Base-by-base conservation (phyloP, 345 rosid genomes). In the Dovyalis caffra region DNA sequence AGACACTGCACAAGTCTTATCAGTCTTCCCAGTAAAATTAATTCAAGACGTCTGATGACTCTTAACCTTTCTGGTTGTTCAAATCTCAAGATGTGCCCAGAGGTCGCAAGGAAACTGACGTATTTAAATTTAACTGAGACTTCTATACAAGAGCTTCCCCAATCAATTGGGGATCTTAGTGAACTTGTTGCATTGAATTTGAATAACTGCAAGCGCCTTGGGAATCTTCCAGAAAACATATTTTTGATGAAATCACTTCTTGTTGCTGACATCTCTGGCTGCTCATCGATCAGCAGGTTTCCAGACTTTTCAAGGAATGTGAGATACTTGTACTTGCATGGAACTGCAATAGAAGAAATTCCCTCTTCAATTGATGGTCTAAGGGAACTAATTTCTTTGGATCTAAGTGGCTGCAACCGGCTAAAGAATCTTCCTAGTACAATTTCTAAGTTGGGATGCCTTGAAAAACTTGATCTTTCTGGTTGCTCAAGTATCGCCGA, bases 51-150 rank as follows among this genome's bases (percentile, higher is more conserved):
- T 34, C 72, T 77, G 10, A 23, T 16, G 31, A 64, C 23, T 28
- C 71, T 77, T 6, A 34, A 33, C 66, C 80, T 77, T 34, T 26
- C 58, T 5, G 40, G 51, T 6, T 78, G 77, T 26, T 49, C 73
- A 26, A 60, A 26, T 47, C 66, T 78, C 31, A 21, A 31, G 23
- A 16, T 4, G 20, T 35, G 23, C 38, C 66, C 66, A 11, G 66
- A 73, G 33, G 20, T 38, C 18, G 15, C 70, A 45, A 15, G n/a
- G 45, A 69, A 35, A n/a, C 0, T 73, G 5, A 38, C 29, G 4
- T 68, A 73, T 11, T 68, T 78, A 64, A 56, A 66, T 63, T 58
- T 72, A 10, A 67, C 28, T 37, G 66, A 31, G 34, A 66, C 71
- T 35, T 40, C 29, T 5, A 21, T 74, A 3, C 12, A 35, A 57